phyloP scores from a whole-genome alignment of 306 rosid genomes.

The Cicer bijugum region DNA sequence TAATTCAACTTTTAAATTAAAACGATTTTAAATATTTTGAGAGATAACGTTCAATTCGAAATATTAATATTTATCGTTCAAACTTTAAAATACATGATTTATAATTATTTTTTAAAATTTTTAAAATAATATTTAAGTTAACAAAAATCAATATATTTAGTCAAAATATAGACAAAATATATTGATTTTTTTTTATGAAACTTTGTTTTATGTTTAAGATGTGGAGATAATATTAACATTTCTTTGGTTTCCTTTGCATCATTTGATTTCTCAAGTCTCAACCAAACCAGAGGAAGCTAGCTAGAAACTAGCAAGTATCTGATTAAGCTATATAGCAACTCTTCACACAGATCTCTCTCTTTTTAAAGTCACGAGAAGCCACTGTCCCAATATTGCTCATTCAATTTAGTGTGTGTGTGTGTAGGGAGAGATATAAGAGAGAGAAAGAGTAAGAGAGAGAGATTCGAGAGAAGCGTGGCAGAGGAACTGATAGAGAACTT shows the following conservation, averaged over 20 bases:
- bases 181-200: too few relatives aligned
- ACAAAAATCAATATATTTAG: too few relatives aligned
- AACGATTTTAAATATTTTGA: too few relatives aligned
- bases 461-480: conserved; percentile 67
- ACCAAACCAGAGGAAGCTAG: conserved; percentile 57
- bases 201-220: too few relatives aligned
- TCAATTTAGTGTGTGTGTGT: conserved; percentile 47
- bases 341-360: conserved; percentile 13
- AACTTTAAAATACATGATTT: too few relatives aligned
- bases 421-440: conserved; percentile 38
- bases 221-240: too few relatives aligned
- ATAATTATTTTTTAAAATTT: too few relatives aligned
- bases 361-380: conserved; percentile 90
- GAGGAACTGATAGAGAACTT: conserved; percentile 99
- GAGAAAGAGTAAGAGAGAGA: conserved; percentile 40
- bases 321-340: conserved; percentile 35
- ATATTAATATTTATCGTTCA: too few relatives aligned
- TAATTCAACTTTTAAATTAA: too few relatives aligned
- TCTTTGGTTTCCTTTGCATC: conserved; percentile 19
- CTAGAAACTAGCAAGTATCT: conserved; percentile 44
- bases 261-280: conserved; percentile 49
- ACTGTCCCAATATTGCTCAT: conserved; percentile 64
- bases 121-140: too few relatives aligned
- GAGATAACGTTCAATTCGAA: too few relatives aligned
- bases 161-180: too few relatives aligned